Evolutionary conservation across 805 yeast species (phyloP), one percentile per base, ranked within the genome.

Genomic region (Cyberlindnera maritima): DNA sequence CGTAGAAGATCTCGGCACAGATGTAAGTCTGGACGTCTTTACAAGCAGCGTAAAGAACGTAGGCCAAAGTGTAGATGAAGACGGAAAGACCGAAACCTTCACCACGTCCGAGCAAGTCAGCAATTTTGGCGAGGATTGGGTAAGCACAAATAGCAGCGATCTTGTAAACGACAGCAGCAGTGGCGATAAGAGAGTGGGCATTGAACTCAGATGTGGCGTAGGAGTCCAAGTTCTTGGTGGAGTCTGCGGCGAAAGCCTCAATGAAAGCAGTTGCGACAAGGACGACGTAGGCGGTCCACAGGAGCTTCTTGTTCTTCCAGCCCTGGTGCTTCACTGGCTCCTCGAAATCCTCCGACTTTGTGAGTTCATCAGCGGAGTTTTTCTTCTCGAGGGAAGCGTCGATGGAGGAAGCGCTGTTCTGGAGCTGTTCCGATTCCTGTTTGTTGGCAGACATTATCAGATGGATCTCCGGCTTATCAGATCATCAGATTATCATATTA

Each of bases 191-290:
- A 5, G 75, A 65, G 50, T 68, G 71, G n/a, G 62, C 61, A 42
- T 61, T 52, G 56, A 70, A 70, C 18, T 58, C 50, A n/a, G 71
- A 64, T 4, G 72, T 66, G 8, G 71, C 74, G 42, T 62, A 63
- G 7, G 63, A 55, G 39, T 44, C 50, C 39, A 59, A 48, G 26
- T 52, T 54, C 13, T 47, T 46, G 4, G 65, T 60, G 14, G 65
- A 60, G 39, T 58, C 58, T 21, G 42, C 46, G 10, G 64, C 56
- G 61, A 68, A 53, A n/a, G 54, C 45, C 49, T 62, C 65, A n/a
- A 62, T 59, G 36, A 62, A 53, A 2, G 64, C 62, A 26, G 67
- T 55, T 21, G 62, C 36, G 20, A 63, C 47, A 19, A 63, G 47
- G 18, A 61, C 54, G 13, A 41, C 29, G 41, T 63, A 63, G 14